These are phyloP conservation scores for Taphrina populina DNA, from an alignment of 1,139 yeast genomes.

Conservation along the genomic window DNA sequence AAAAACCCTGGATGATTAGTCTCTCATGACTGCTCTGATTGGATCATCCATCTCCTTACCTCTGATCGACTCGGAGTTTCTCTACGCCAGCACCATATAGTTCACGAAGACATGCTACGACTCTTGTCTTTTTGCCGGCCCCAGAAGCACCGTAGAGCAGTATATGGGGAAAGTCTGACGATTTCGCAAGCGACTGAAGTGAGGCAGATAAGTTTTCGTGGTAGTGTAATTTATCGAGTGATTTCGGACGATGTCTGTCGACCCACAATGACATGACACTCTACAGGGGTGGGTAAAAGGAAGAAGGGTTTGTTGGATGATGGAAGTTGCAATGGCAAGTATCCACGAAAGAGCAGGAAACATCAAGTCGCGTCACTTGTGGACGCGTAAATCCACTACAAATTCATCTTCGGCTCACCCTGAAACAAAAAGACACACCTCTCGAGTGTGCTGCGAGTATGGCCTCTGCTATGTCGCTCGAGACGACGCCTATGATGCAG, in stretches of 20 bases:
- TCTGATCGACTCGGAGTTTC: conserved; percentile 45
- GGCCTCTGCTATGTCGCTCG: too few relatives aligned
- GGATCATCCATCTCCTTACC: neutral
- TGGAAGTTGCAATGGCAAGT: too few relatives aligned
- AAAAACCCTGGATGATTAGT: conserved; percentile 54
- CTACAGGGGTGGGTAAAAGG: too few relatives aligned
- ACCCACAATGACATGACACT: conserved; percentile 89
- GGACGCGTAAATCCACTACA: too few relatives aligned
- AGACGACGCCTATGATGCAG: conserved; percentile 10
- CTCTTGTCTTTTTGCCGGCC: conserved; percentile 93
- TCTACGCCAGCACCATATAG: conserved; percentile 81
- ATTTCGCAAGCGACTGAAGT: conserved; percentile 61
- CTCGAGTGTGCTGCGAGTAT: too few relatives aligned
- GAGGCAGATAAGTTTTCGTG: conserved; percentile 65
- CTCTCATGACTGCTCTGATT: neutral
- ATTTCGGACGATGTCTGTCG: conserved; percentile 82
- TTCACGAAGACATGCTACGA: conserved; percentile 73
- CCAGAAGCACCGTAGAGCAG: conserved; percentile 94
- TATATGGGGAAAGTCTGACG: conserved; percentile 91
- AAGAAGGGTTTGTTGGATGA: too few relatives aligned
- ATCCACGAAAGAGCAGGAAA: too few relatives aligned
- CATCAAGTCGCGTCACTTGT: too few relatives aligned
- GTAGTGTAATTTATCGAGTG: conserved; percentile 62
- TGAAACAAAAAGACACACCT: too few relatives aligned
- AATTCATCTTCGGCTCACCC: too few relatives aligned